Evolutionary conservation across 371 early-diverging fungal genomes (phyloP), one percentile per base, ranked within the genome.

Genomic region (Mortierella sp.): DNA sequence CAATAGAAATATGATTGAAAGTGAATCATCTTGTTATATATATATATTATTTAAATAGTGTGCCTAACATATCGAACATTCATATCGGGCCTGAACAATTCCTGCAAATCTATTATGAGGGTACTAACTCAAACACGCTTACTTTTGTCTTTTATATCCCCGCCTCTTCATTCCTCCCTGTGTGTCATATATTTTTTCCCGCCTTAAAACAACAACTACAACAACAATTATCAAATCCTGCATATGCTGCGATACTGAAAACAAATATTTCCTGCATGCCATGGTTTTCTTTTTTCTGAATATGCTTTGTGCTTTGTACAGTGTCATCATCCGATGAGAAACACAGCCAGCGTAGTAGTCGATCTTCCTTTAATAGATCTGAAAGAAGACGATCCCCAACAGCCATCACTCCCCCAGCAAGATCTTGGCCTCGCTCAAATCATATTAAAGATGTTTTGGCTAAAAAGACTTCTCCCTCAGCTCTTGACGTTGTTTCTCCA

Each of bases 401-500:
- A 24, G 2, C 26, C 11, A 14, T 62, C 12, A 6, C 47, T 47
- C 47, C 71, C 5, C 59, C 74, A 12, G 52, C 65, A 14, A 26
- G 75, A n/a, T 66, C 79, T n/a, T 79, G 79, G 79, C 79, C 79
- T 5, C 75, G 79, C 20, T 52, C 74, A 0, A 70, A 60, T 43
- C 79, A 79, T 37, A 47, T 79, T 64, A 79, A 71, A 62, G 79
- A 74, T 12, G 75, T 79, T 20, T 51, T 79, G 47, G 35, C 75
- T 14, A 79, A 71, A 39, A 79, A 79, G 58, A 67, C 71, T 26
- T 59, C 77, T 8, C 79, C 79, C 2, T 65, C 79, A 2, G 71
- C 79, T 5, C 79, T 70, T 49, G 79, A 79, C 62, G 79, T 71
- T 22, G 68, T 79, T 64, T 79, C 79, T 0, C 75, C 79, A 20